Evolutionary conservation across 2,329 filamentous ascomycete genomes (phyloP).

Genomic region (Westerdykella aurantiaca): DNA sequence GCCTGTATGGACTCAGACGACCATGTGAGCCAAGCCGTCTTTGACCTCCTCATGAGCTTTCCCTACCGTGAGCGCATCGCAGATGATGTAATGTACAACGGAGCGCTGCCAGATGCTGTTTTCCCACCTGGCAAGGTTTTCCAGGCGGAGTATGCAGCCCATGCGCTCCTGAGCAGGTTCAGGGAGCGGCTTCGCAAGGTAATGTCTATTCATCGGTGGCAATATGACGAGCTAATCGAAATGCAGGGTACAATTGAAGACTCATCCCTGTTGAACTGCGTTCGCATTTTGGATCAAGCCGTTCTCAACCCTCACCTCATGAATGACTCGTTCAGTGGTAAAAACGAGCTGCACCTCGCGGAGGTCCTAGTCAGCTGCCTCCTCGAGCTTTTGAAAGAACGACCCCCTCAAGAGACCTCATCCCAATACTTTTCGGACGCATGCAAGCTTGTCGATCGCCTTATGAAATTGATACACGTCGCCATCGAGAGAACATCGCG

Average conservation of each 20-base stretch:
- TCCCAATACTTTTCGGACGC: slow-evolving; percentile 30
- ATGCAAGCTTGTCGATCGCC: slow-evolving; percentile 23
- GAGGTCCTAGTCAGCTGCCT: slow-evolving; percentile 24
- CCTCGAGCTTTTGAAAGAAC: slow-evolving; percentile 34
- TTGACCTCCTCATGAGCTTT: slow-evolving; percentile 31
- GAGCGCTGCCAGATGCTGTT: slow-evolving; percentile 16
- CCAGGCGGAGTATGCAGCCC: slow-evolving; percentile 31
- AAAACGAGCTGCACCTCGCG: slow-evolving; percentile 22
- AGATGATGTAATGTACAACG: slow-evolving; percentile 21
- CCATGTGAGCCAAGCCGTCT: slow-evolving; percentile 27
- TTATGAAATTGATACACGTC: slow-evolving; percentile 22
- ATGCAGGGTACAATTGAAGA: slow-evolving; percentile 28
- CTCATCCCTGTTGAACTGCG: slow-evolving; percentile 24
- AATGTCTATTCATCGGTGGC: not conserved
- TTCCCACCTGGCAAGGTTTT: slow-evolving; percentile 34
- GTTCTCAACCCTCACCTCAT: slow-evolving; percentile 25
- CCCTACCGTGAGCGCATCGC: slow-evolving; percentile 26
- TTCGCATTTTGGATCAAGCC: slow-evolving; percentile 26
- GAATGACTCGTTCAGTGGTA: slow-evolving; percentile 13
- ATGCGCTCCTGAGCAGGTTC: slow-evolving; percentile 26
- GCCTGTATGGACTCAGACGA: slow-evolving; percentile 71
- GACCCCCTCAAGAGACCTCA: slow-evolving; percentile 27
- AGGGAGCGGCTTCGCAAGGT: slow-evolving; percentile 29
- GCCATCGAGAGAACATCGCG: slow-evolving; percentile 15
- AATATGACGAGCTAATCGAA: slow-evolving; percentile 8